Evolutionary conservation across 805 yeast genomes (phyloP).

Genomic region (Tetrapisispora iriomotensis): DNA sequence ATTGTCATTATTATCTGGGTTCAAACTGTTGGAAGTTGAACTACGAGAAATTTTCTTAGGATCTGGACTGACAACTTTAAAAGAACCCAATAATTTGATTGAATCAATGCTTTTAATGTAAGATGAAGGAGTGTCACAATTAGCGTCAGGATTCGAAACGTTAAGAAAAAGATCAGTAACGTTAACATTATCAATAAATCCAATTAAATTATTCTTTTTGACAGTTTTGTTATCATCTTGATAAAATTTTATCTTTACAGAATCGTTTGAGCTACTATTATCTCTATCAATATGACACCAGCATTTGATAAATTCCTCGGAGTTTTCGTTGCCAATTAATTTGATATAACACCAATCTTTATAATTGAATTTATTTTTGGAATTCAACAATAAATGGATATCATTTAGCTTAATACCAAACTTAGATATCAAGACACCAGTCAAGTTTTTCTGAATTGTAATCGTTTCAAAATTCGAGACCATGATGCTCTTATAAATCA

Average conservation of each 20-base stretch:
- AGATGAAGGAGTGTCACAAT: neutral
- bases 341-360: constrained; percentile 30
- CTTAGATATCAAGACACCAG: constrained; percentile 2
- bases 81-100: constrained; percentile 18
- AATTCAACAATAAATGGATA: constrained; percentile 21
- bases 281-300: constrained; percentile 29
- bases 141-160: neutral
- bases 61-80: constrained; percentile 6
- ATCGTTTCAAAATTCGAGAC: constrained; percentile 1
- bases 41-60: neutral
- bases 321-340: constrained; percentile 11
- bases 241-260: constrained; percentile 21
- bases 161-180: constrained; percentile 22
- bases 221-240: constrained; percentile 21
- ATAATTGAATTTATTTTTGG: constrained; percentile 21
- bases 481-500: neutral
- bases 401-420: constrained; percentile 17
- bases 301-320: constrained; percentile 24
- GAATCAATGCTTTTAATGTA: constrained; percentile 5
- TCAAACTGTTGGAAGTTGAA: neutral
- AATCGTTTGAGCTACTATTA: constrained; percentile 17
- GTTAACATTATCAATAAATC: constrained; percentile 22
- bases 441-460: neutral
- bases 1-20: neutral
- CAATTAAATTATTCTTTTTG: constrained; percentile 18